Base-by-base conservation (phyloP, 768 basidiomycete genomes). In the Suillus paluster region DNA sequence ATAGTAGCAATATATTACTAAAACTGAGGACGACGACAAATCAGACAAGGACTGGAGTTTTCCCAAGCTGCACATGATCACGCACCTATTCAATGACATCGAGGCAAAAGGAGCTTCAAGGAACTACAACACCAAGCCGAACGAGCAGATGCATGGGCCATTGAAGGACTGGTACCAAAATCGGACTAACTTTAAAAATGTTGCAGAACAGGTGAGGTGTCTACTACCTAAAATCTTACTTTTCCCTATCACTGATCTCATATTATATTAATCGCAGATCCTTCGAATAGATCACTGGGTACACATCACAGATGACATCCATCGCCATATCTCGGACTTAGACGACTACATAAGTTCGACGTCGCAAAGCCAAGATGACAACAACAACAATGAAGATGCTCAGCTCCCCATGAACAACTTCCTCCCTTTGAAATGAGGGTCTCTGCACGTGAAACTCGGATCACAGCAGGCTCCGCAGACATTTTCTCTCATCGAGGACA, bases 21-120 rank as follows among this genome's bases (percentile, higher is more conserved):
- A 54, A 30, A 55, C 44, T 19, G 36, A 41, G 8, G 10, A 46
- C 25, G 44, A 54, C 9, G 15, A 39, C 15, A 55, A 25, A 17
- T n/a, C n/a, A n/a, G n/a, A n/a, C n/a, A 65, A 63, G 73, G 73
- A 62, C 21, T 76, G 73, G 71, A 66, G 74, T 34, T 77, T 77
- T 49, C 74, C 73, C 0, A 79, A 79, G 61, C 49, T 64, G 0
- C 78, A 80, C 41, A 61, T 62, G 1, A 71, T 75, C 23, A 27
- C 57, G 7, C 77, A 80, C 61, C 39, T 73, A 4, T 74, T 77
- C 36, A 58, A 66, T 10, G 30, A 30, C 30, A 30, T 30, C 30
- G 30, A 30, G 30, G 30, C 30, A 3, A 30, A 30, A 30, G 30
- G 72, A 77, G 73, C 63, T 0, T 68, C 73, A 0, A 38, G 59